Percentiles rank a stretch among this genome's conserved stretches.
Conservation (phyloP, 352 stramenopile species). For the Phytopythium aichiense region DNA sequence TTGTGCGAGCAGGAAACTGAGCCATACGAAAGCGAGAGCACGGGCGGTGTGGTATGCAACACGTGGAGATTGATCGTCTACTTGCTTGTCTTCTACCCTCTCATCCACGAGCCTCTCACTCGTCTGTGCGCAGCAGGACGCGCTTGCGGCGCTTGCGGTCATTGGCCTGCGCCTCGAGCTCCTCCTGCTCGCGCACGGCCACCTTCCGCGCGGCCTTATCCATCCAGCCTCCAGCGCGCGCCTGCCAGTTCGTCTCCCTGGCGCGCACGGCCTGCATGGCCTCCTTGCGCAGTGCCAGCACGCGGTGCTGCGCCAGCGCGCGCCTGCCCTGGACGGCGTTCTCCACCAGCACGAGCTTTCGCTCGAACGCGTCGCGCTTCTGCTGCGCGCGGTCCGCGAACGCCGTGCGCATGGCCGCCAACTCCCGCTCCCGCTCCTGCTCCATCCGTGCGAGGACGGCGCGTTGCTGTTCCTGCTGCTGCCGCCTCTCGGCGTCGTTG, state of each 20-base stretch:
- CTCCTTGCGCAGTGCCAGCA: slow-evolving; percentile 76
- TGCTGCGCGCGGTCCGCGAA: slow-evolving; percentile 45
- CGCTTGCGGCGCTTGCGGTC: slow-evolving; percentile 72
- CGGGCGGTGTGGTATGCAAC: neutral
- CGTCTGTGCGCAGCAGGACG: slow-evolving; percentile 28
- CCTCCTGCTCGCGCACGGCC: slow-evolving; percentile 88
- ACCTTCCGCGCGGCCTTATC: slow-evolving; percentile 87
- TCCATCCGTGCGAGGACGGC: slow-evolving; percentile 79
- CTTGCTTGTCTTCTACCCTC: neutral
- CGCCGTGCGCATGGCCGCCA: slow-evolving; percentile 35
- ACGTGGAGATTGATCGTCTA: neutral
- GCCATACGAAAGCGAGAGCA: neutral
- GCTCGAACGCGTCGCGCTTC: slow-evolving; percentile 73
- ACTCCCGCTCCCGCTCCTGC: slow-evolving; percentile 55
- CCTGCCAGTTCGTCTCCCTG: slow-evolving; percentile 84
- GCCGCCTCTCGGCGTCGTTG: slow-evolving; percentile 31
- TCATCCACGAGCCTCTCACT: neutral
- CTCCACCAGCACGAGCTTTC: slow-evolving; percentile 69
- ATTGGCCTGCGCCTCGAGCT: slow-evolving; percentile 69
- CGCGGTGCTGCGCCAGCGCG: slow-evolving; percentile 64
- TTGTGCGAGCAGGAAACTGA: neutral
- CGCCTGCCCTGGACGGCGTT: slow-evolving; percentile 68
- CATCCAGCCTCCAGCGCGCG: slow-evolving; percentile 74
- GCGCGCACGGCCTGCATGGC: slow-evolving; percentile 59
- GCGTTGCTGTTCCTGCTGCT: slow-evolving; percentile 37